A percentile compares a stretch with the other conserved stretches of the same genome.
phyloP scores from a whole-genome alignment of 2,329 filamentous ascomycete genomes.

The Aspergillus sp. region DNA sequence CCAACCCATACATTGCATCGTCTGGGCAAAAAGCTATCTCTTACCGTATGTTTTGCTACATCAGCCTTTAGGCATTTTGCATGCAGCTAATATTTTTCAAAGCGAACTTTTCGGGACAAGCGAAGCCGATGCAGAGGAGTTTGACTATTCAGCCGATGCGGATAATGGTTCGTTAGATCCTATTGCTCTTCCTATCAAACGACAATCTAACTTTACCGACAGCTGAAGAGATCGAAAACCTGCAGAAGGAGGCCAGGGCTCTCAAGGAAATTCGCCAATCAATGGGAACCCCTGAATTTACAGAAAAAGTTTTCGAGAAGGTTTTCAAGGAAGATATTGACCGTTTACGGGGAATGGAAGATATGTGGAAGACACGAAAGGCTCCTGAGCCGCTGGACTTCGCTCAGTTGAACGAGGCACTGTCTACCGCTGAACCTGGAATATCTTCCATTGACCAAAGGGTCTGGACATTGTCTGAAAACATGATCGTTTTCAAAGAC shows the following conservation, averaged over 20 bases:
- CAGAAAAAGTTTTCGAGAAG: constrained; percentile 83
- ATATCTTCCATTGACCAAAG: constrained; percentile 68
- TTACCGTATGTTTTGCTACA: constrained; percentile 58
- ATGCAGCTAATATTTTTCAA: constrained; percentile 25
- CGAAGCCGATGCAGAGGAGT: constrained; percentile 76
- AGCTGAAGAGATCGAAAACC: constrained; percentile 80
- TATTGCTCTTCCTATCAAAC: background rate
- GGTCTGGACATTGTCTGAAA: constrained; percentile 80
- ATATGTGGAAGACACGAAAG: constrained; percentile 89
- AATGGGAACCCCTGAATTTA: constrained; percentile 75
- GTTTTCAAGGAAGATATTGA: constrained; percentile 85
- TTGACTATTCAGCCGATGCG: constrained; percentile 76
- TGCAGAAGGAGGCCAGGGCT: constrained; percentile 79
- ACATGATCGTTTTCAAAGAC: constrained; percentile 81
- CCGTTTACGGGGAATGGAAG: constrained; percentile 80
- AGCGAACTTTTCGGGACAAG: constrained; percentile 87
- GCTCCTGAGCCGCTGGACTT: constrained; percentile 74
- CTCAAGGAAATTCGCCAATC: constrained; percentile 79
- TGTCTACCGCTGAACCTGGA: constrained; percentile 51
- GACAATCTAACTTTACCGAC: constrained; percentile 19
- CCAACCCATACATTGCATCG: constrained; percentile 97
- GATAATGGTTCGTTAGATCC: constrained; percentile 64
- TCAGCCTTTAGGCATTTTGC: background rate
- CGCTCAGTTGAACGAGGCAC: constrained; percentile 57
- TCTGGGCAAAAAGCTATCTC: constrained; percentile 97